Evolutionary conservation across 2,329 filamentous ascomycete genomes (phyloP), one percentile per base, ranked within the genome.

Genomic region (Claviceps sp.): DNA sequence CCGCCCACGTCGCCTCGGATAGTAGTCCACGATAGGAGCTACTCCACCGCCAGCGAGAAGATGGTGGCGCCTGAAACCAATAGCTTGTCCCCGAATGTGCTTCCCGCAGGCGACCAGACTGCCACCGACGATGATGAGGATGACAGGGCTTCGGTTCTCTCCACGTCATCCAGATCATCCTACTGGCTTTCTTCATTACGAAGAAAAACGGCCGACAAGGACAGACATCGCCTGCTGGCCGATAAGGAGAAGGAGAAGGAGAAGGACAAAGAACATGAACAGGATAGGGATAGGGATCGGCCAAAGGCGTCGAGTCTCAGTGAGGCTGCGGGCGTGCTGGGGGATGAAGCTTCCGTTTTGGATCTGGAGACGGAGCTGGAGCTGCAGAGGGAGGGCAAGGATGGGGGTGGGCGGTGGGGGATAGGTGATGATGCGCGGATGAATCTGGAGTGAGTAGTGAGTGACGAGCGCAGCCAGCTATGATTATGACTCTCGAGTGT

Each of bases 371-470:
- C 77, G 4, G 72, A 76, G 52, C 62, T 79, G 47, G 70, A 77
- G 64, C 67, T 79, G 60, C 71, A 80, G 65, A 72, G 74, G 57
- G 63, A 74, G 56, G 67, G 73, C 56, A 71, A 68, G 61, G 80
- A 77, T 58, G 82, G 71, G 57, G 77, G 67, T 58, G 77, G 67
- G 3, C 78, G 80, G 60, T 89, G 88, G 82, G 86, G 87, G 0
- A 77, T 94, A 48, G 86, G 86, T 1, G 89, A 95, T 63, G 88
- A 95, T 62, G 81, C 85, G 23, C 76, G 84, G 60, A 93, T 95
- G 85, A 85, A 82, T 36, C 70, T 95, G 58, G 88, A 91, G 66
- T 91, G 64, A 60, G 11, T 8, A 9, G n/a, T n/a, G 13, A 48
- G 29, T 26, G 23, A 29, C 7, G 29, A 34, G 29, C 9, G 4